Base-by-base conservation (phyloP, 305 asterid species). In the Plantago lanceolata region DNA sequence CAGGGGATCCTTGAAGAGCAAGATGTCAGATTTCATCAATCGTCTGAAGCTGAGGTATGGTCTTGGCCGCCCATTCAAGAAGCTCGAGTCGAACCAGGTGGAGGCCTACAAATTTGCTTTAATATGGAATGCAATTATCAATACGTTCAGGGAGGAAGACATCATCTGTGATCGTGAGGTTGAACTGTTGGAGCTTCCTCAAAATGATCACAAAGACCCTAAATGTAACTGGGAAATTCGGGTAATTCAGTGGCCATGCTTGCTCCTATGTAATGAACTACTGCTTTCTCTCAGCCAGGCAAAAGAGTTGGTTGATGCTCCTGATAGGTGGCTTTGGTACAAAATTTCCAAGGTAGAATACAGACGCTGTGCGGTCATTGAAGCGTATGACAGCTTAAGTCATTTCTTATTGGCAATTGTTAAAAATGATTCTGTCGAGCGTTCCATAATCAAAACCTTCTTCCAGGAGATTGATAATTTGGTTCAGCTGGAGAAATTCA, bases 221-320 rank as follows among this genome's bases (percentile, higher is more conserved):
- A 76, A 33, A 63, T 60, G 79, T 68, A 80, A 89, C 68, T 93
- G 98, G 98, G 82, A 87, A 35, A 79, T 85, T 50, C 75, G 96
- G 71, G 98, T 93, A 84, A 84, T 93, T 71, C 96, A 89, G 68
- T 93, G 97, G 98, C 98, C 98, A 31, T 89, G 97, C 77, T 77
- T 83, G 75, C 94, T 90, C 48, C 94, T 93, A 35, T 93, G 95
- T 70, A 87, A 87, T 65, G 96, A 93, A 79, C 81, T 93, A 56
- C 81, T 81, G 64, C 95, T 93, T 71, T 94, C 89, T 70, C 94
- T 93, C 61, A 88, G 94, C 68, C 95, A 84, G 84, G 97, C 94
- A 53, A 81, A 85, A 73, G 92, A 84, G 80, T 71, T 92, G 70
- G 90, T 85, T 3, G 98, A 92, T 82, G 96, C 98, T 73, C 96